phyloP scores from a whole-genome alignment of 805 yeast species.

The Saccharomycopsis sp. region DNA sequence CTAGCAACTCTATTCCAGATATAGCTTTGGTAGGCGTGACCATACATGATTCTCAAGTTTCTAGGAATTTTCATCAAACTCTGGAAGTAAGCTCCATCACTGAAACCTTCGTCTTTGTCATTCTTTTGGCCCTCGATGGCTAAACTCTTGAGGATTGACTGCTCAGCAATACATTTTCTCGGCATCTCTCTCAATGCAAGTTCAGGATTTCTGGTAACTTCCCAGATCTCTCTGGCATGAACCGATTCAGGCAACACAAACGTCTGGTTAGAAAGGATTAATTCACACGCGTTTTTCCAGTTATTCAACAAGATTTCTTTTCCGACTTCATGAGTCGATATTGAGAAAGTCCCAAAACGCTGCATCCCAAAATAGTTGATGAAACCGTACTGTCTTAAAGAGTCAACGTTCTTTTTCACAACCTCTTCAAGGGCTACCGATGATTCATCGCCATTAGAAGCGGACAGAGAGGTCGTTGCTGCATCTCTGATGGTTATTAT shows the following conservation, averaged over 20 bases:
- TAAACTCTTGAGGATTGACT: constrained; percentile 57
- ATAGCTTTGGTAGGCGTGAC: constrained; percentile 94
- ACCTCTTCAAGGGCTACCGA: constrained; percentile 33
- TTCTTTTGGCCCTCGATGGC: constrained; percentile 41
- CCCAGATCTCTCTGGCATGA: constrained; percentile 82
- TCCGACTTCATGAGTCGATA: constrained; percentile 87
- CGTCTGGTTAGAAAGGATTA: constrained; percentile 80
- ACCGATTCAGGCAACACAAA: constrained; percentile 74
- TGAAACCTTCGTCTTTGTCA: constrained; percentile 39
- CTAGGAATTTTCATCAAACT: constrained; percentile 89
- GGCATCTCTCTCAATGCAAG: constrained; percentile 76
- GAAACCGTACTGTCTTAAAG: constrained; percentile 65
- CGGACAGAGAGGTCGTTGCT: constrained; percentile 28
- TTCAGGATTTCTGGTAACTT: constrained; percentile 57
- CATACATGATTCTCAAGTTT: constrained; percentile 89
- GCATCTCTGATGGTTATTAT: constrained; percentile 78
- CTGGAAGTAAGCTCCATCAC: constrained; percentile 42
- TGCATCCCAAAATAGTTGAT: constrained; percentile 98
- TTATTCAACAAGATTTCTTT: constrained; percentile 59
- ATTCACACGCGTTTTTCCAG: constrained; percentile 74
- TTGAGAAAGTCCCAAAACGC: constrained; percentile 91
- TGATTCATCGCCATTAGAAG: constrained; percentile 18
- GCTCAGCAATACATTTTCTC: constrained; percentile 79
- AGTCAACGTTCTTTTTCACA: constrained; percentile 46
- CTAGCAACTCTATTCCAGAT: constrained; percentile 90